These are phyloP conservation scores for Trichaptum fuscoviolaceum DNA, from an alignment of 768 basidiomycete genomes.

Conservation along the genomic window DNA sequence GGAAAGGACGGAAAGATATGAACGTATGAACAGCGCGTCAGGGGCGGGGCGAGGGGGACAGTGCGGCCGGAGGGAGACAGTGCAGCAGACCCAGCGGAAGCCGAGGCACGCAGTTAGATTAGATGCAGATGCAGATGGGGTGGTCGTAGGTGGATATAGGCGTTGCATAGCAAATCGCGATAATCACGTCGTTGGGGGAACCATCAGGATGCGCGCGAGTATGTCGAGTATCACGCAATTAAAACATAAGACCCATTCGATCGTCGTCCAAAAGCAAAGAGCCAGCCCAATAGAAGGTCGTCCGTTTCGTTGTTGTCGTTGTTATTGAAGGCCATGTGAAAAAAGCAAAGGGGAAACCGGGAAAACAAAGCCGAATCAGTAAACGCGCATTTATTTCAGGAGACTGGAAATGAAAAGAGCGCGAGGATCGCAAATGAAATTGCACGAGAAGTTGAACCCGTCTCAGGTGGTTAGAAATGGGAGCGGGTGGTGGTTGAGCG, in stretches of 20 bases:
- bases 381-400: background rate
- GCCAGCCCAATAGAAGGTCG: background rate
- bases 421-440: background rate
- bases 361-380: background rate
- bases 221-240: background rate
- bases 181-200: background rate
- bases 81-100: background rate
- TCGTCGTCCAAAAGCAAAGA: background rate
- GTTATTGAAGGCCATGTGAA: background rate
- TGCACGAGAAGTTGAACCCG: background rate
- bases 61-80: background rate
- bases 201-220: background rate
- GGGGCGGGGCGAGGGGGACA: background rate
- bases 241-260: background rate
- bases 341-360: background rate
- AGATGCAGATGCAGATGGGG: background rate
- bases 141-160: background rate
- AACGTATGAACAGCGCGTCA: background rate
- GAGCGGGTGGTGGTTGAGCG: background rate
- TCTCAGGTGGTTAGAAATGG: background rate
- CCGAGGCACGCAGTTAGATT: background rate
- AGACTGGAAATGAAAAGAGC: background rate
- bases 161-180: background rate
- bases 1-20: background rate
- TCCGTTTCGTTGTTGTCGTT: background rate